These are phyloP conservation scores for Schizochytrium sp. DNA, from an alignment of 108 stramenopile genomes.

Conservation along the genomic window DNA sequence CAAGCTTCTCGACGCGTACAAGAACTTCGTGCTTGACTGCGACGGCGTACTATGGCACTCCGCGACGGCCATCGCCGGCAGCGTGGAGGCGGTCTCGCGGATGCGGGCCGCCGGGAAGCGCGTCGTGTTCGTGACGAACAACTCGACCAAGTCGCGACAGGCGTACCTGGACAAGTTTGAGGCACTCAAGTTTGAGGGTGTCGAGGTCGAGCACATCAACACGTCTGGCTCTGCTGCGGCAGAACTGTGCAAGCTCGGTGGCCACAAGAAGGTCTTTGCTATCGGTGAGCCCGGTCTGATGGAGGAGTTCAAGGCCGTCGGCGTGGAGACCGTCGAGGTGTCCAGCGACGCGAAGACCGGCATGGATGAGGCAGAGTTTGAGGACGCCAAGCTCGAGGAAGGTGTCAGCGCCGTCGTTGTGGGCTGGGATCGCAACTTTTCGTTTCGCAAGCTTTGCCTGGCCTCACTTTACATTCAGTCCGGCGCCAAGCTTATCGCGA, in stretches of 20 bases:
- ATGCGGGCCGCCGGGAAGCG: slow-evolving; percentile 47
- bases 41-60: slow-evolving; percentile 75
- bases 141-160: slow-evolving; percentile 57
- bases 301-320: slow-evolving; percentile 52
- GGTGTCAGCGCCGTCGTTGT: slow-evolving; percentile 64
- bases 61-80: slow-evolving; percentile 51
- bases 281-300: slow-evolving; percentile 64
- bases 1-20: neutral
- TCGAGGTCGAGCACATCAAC: slow-evolving; percentile 44
- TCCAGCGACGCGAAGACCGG: slow-evolving; percentile 11
- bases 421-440: slow-evolving; percentile 63
- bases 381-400: slow-evolving; percentile 27
- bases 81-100: slow-evolving; percentile 45
- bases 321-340: slow-evolving; percentile 47
- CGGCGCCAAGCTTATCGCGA: slow-evolving; percentile 61
- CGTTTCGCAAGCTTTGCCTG: slow-evolving; percentile 65
- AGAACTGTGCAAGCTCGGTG: slow-evolving; percentile 34
- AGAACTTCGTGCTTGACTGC: slow-evolving; percentile 64
- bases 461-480: slow-evolving; percentile 65
- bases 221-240: slow-evolving; percentile 57
- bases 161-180: slow-evolving; percentile 55
- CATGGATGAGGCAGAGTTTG: slow-evolving; percentile 31
- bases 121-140: slow-evolving; percentile 72
- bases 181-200: neutral
- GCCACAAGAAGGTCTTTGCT: slow-evolving; percentile 22